Conservation (phyloP, 2,329 filamentous ascomycete genomes). For the Fusarium mundagurra region DNA sequence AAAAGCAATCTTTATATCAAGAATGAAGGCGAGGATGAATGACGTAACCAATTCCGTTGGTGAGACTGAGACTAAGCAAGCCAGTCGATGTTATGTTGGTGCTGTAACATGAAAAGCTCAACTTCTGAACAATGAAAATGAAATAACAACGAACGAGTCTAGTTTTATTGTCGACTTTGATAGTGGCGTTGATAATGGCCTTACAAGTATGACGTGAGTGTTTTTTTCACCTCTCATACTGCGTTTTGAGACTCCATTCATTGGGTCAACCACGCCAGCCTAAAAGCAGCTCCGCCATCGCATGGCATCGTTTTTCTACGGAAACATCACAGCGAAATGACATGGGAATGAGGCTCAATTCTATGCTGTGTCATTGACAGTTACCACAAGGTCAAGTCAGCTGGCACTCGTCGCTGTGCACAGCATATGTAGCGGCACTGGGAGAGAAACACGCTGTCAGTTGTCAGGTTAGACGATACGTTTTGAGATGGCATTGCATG, state of each 20-base stretch:
- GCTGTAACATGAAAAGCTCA: neutral
- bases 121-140: neutral
- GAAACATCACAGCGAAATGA: neutral
- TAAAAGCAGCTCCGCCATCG: slow-evolving; percentile 1
- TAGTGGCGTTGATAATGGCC: slow-evolving; percentile 11
- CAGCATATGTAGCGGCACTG: neutral
- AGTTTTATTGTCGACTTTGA: neutral
- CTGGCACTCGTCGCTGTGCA: neutral
- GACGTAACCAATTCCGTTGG: slow-evolving; percentile 15
- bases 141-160: neutral
- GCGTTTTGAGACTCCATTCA: slow-evolving; percentile 2
- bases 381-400: neutral
- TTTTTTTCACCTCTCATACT: slow-evolving; percentile 1
- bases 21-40: neutral
- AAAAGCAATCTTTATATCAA: slow-evolving; percentile 3
- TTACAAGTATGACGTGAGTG: slow-evolving; percentile 39
- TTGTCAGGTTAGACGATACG: neutral
- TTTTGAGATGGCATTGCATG: neutral
- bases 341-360: neutral
- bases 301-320: neutral
- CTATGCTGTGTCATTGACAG: neutral
- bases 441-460: neutral
- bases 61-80: neutral
- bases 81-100: neutral
- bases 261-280: slow-evolving; percentile 24